These are phyloP conservation scores for Simplicillium sp. DNA, from an alignment of 2,329 filamentous ascomycete genomes.

Conservation along the genomic window DNA sequence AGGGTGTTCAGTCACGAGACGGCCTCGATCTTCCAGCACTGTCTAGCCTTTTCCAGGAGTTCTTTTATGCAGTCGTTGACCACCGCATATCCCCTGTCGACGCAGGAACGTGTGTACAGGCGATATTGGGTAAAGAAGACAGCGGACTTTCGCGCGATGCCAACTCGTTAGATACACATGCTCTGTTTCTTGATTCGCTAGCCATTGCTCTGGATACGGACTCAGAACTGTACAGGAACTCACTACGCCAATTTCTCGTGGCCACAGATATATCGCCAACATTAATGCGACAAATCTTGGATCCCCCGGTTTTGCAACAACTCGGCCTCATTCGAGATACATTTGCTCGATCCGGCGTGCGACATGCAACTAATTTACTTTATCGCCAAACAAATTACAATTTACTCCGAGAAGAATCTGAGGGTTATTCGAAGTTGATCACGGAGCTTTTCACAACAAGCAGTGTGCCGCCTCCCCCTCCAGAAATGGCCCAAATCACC, in stretches of 20 bases:
- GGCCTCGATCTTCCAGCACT: constrained; percentile 61
- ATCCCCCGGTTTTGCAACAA: constrained; percentile 63
- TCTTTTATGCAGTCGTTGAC: constrained; percentile 67
- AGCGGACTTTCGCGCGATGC: constrained; percentile 39
- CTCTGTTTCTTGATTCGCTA: constrained; percentile 74
- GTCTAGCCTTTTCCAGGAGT: constrained; percentile 72
- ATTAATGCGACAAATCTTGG: constrained; percentile 74
- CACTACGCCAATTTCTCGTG: constrained; percentile 58
- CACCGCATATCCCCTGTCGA: constrained; percentile 56
- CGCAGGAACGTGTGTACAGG: constrained; percentile 62
- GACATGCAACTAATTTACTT: constrained; percentile 83
- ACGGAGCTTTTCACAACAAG: constrained; percentile 92
- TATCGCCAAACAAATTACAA: constrained; percentile 98
- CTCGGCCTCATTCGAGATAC: constrained; percentile 77
- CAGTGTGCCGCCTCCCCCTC: constrained; percentile 61
- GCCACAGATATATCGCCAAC: constrained; percentile 62
- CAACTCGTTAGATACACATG: constrained; percentile 50
- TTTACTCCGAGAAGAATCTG: constrained; percentile 84
- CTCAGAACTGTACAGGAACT: constrained; percentile 34
- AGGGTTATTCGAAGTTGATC: constrained; percentile 92
- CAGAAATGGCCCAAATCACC: constrained; percentile 70
- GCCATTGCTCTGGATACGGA: constrained; percentile 71
- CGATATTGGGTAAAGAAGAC: constrained; percentile 55
- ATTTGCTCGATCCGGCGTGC: constrained; percentile 73
- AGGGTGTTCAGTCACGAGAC: constrained; percentile 53